These are phyloP conservation scores for Aspergillus bridgeri DNA, from an alignment of 495 filamentous ascomycete species.

Conservation along the genomic window DNA sequence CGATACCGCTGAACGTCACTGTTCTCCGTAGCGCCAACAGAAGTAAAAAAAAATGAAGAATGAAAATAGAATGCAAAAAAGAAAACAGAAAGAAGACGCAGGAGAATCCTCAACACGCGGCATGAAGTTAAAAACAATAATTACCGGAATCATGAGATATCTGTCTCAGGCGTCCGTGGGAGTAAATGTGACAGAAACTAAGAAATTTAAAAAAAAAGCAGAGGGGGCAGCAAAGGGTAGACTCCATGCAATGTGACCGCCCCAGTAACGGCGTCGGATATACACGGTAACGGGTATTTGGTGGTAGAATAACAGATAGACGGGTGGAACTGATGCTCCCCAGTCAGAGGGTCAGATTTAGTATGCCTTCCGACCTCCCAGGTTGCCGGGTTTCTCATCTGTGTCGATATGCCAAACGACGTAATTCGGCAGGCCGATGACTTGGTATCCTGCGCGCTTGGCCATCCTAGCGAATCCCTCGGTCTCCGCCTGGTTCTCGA, in stretches of 20 bases:
- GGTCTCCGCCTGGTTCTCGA: constrained; percentile 98
- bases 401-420: constrained; percentile 99
- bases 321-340: not conserved
- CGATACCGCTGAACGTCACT: constrained; percentile 32
- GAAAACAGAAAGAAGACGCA: constrained; percentile 28
- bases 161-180: constrained; percentile 26
- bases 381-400: constrained; percentile 91
- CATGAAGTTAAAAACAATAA: constrained; percentile 31
- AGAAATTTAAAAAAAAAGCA: constrained; percentile 14
- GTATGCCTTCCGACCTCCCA: constrained; percentile 42
- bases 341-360: constrained; percentile 15
- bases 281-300: constrained; percentile 22
- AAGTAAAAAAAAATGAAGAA: constrained; percentile 4
- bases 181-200: constrained; percentile 15
- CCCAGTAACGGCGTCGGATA: constrained; percentile 11
- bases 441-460: constrained; percentile 91
- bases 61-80: not conserved
- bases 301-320: constrained; percentile 10
- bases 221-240: constrained; percentile 11
- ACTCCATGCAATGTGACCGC: constrained; percentile 12
- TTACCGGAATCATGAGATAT: constrained; percentile 42
- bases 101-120: constrained; percentile 28
- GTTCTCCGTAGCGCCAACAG: constrained; percentile 42
- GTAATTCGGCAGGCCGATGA: constrained; percentile 92
- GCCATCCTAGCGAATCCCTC: constrained; percentile 99